Conservation (phyloP, 129 eudicot genomes). For the Centaurea solstitialis region DNA sequence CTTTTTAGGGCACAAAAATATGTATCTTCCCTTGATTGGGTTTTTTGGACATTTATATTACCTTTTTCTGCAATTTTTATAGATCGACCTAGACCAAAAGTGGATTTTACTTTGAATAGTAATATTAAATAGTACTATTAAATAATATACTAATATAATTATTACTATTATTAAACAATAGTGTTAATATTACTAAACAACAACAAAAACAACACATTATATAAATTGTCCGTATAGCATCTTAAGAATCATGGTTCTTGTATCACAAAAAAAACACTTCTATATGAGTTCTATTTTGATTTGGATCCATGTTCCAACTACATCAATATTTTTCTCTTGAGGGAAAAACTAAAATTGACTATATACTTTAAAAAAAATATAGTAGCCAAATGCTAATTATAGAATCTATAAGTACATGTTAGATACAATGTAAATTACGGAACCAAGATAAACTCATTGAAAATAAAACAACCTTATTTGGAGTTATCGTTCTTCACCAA, state of each 20-base stretch:
- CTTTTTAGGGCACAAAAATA: too few species aligned
- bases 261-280: background rate
- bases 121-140: too few species aligned
- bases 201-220: too few species aligned
- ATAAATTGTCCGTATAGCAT: background rate
- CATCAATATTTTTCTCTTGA: background rate
- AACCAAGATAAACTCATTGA: background rate
- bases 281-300: background rate
- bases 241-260: background rate
- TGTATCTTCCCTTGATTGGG: too few species aligned
- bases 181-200: background rate
- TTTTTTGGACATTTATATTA: too few species aligned
- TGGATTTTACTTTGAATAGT: too few species aligned
- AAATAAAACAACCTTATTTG: background rate
- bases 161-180: too few species aligned
- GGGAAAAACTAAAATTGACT: background rate
- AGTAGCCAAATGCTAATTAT: background rate
- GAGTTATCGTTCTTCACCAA: background rate
- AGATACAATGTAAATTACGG: background rate
- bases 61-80: too few species aligned
- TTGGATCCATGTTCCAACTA: background rate
- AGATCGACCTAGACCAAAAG: too few species aligned
- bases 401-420: background rate
- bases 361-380: too few species aligned
- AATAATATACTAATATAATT: background rate